phyloP scores from a whole-genome alignment of 345 rosid genomes.

The Rubroshorea leprosula region DNA sequence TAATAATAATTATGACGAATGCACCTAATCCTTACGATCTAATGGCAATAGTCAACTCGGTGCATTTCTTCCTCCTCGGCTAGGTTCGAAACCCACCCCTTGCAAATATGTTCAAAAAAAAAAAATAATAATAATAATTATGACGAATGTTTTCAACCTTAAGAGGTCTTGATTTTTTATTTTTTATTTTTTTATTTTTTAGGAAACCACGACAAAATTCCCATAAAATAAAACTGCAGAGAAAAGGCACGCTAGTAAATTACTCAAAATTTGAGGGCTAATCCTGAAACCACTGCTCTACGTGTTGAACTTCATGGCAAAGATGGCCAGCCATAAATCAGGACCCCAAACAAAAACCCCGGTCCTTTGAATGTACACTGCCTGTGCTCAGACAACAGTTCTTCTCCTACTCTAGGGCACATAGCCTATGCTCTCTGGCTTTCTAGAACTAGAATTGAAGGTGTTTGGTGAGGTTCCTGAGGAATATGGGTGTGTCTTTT shows the following conservation, averaged over 20 bases:
- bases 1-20: too few relatives aligned
- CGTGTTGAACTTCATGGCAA: conserved; percentile 19
- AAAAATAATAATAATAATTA: too few relatives aligned
- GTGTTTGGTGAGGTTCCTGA: conserved; percentile 15
- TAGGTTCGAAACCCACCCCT: too few relatives aligned
- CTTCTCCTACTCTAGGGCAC: not conserved
- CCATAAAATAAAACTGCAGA: too few relatives aligned
- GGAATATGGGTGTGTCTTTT: conserved; percentile 23
- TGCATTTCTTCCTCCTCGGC: too few relatives aligned
- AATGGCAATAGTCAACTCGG: too few relatives aligned
- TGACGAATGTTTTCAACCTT: too few relatives aligned
- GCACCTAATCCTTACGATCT: too few relatives aligned
- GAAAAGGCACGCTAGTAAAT: not conserved
- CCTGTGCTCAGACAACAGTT: not conserved
- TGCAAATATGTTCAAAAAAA: too few relatives aligned
- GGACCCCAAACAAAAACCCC: not conserved
- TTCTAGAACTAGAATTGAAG: not conserved
- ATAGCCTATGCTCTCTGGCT: not conserved
- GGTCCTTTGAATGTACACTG: not conserved
- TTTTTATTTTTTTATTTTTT: too few relatives aligned
- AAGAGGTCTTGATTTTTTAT: too few relatives aligned
- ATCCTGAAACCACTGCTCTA: not conserved
- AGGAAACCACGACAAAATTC: too few relatives aligned
- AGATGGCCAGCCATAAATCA: conserved; percentile 16
- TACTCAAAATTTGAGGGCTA: not conserved